phyloP scores from a whole-genome alignment of 768 basidiomycete species.

The Tulasnella sp. region DNA sequence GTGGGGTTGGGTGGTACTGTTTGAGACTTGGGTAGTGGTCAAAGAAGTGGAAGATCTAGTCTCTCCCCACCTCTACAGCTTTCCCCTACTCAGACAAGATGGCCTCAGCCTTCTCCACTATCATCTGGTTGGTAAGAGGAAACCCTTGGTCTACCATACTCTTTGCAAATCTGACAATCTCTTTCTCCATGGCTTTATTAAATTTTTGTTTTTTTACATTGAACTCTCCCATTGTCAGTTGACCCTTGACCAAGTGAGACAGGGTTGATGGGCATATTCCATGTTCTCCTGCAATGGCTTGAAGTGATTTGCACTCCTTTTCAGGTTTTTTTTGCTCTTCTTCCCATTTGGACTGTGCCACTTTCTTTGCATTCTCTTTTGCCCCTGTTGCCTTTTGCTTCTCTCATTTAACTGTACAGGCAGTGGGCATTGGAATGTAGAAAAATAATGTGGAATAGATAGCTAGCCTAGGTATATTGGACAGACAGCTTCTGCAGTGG shows the following conservation, averaged over 20 bases:
- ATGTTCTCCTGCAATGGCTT: not conserved
- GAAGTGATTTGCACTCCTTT: not conserved
- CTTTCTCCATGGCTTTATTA: constrained; percentile 22
- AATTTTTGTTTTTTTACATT: constrained; percentile 26
- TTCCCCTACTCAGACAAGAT: constrained; percentile 1
- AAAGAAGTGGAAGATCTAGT: constrained; percentile 15
- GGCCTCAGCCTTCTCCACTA: constrained; percentile 30
- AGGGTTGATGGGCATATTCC: constrained; percentile 20
- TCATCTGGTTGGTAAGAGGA: constrained; percentile 27
- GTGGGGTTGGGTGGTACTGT: not conserved
- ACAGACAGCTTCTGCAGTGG: no score
- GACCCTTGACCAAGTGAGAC: constrained; percentile 17
- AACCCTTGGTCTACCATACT: constrained; percentile 26
- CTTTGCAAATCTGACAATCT: not conserved
- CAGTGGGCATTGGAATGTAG: not conserved
- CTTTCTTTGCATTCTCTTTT: not conserved
- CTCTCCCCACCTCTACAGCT: not conserved
- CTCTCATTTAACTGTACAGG: not conserved
- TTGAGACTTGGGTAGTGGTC: not conserved
- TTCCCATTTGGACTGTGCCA: not conserved
- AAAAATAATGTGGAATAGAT: no score
- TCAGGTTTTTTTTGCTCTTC: not conserved
- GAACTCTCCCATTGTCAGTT: constrained; percentile 21
- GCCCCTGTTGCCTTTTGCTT: not conserved
- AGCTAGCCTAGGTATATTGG: no score